Evolutionary conservation across 768 basidiomycete genomes (phyloP).

Genomic region (Boletus pseudo-olivaceus): DNA sequence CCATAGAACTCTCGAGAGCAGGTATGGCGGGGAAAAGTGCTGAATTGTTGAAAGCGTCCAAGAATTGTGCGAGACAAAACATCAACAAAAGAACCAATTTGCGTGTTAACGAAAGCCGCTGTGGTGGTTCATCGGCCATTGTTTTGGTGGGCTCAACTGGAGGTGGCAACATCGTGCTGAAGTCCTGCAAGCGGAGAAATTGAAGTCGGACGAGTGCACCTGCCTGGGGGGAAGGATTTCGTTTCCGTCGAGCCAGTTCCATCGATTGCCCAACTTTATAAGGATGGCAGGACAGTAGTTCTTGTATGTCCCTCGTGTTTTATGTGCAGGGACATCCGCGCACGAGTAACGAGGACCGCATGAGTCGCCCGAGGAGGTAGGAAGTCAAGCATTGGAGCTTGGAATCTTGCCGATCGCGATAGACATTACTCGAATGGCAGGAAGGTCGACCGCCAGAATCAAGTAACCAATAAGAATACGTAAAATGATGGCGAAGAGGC

Average conservation of each 20-base stretch:
- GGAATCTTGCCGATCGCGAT: background rate
- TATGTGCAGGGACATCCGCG: background rate
- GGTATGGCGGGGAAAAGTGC: slow-evolving; percentile 40
- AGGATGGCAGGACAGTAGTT: background rate
- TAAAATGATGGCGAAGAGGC: background rate
- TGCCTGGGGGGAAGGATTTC: background rate
- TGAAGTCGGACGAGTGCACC: background rate
- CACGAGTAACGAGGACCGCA: background rate
- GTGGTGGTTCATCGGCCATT: background rate
- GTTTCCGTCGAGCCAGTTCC: background rate
- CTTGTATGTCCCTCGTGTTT: background rate
- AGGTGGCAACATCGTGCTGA: slow-evolving; percentile 10
- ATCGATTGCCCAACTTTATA: background rate
- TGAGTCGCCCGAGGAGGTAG: no score
- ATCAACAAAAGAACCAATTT: slow-evolving; percentile 33
- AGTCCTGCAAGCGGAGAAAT: background rate
- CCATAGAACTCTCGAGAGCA: slow-evolving; percentile 21
- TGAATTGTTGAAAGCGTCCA: slow-evolving; percentile 44
- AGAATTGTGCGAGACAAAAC: slow-evolving; percentile 41
- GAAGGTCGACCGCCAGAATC: background rate
- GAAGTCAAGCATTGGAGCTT: background rate
- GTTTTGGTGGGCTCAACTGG: background rate
- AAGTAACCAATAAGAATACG: background rate
- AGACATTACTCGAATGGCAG: background rate
- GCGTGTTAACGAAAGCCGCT: slow-evolving; percentile 20